Conservation (phyloP, 805 yeast genomes). For the Candida caryicola region DNA sequence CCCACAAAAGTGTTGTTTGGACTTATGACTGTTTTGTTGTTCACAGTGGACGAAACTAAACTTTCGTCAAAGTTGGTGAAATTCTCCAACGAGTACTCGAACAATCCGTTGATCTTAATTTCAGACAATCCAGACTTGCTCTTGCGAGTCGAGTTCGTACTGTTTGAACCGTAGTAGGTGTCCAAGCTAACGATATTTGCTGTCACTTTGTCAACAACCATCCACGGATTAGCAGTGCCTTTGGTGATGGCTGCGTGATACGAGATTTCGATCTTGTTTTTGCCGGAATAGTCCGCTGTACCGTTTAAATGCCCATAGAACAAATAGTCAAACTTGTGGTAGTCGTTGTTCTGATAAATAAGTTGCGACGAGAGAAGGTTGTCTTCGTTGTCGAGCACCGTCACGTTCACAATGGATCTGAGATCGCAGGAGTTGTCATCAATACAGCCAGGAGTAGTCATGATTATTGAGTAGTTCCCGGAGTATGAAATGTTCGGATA, state of each 20-base stretch:
- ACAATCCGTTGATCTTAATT: slow-evolving; percentile 65
- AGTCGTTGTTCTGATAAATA: slow-evolving; percentile 77
- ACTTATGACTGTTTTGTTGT: slow-evolving; percentile 23
- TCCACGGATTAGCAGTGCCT: slow-evolving; percentile 30
- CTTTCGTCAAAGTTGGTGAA: slow-evolving; percentile 42
- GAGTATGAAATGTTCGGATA: slow-evolving; percentile 67
- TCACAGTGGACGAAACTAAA: slow-evolving; percentile 20
- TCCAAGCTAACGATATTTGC: slow-evolving; percentile 50
- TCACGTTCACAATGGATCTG: slow-evolving; percentile 78
- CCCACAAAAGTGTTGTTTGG: slow-evolving; percentile 37
- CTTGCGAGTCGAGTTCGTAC: slow-evolving; percentile 25
- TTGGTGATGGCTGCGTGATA: slow-evolving; percentile 22
- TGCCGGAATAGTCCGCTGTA: slow-evolving; percentile 39
- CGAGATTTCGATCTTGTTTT: slow-evolving; percentile 29
- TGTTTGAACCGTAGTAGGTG: slow-evolving; percentile 25
- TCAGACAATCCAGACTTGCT: slow-evolving; percentile 15
- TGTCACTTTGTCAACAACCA: slow-evolving; percentile 71
- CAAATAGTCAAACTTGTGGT: slow-evolving; percentile 75
- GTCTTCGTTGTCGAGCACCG: slow-evolving; percentile 53
- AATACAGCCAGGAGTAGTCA: slow-evolving; percentile 87
- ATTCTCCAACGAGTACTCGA: slow-evolving; percentile 75
- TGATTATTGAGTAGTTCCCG: slow-evolving; percentile 69
- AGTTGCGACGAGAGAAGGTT: slow-evolving; percentile 39
- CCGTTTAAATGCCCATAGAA: slow-evolving; percentile 67
- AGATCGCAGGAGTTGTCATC: slow-evolving; percentile 61